These are phyloP conservation scores for Didymella pomorum DNA, from an alignment of 2,329 filamentous ascomycete genomes.

Conservation along the genomic window DNA sequence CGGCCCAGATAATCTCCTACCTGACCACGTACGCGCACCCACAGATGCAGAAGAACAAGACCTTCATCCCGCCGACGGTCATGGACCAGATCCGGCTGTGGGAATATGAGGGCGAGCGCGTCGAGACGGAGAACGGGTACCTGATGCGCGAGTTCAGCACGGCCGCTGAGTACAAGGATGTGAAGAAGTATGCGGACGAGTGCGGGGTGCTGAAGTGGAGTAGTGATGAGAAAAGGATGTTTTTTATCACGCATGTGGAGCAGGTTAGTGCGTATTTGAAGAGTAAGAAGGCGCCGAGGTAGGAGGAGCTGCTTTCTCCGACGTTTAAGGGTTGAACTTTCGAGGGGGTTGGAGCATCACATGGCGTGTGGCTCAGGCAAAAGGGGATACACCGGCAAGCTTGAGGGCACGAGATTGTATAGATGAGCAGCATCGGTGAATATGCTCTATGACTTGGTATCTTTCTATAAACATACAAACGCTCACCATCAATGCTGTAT, in stretches of 20 bases:
- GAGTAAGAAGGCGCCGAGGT: constrained; percentile 47
- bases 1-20: constrained; percentile 94
- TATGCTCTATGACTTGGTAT: constrained; percentile 11
- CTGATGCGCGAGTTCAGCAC: constrained; percentile 88
- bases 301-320: background rate
- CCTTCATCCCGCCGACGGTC: constrained; percentile 90
- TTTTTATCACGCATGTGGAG: constrained; percentile 92
- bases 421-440: background rate
- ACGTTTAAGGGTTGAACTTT: too few species aligned
- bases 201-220: constrained; percentile 91
- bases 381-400: background rate
- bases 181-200: constrained; percentile 81
- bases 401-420: background rate
- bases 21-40: constrained; percentile 92
- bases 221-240: constrained; percentile 79
- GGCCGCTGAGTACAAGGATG: constrained; percentile 72
- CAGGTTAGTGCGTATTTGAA: constrained; percentile 84
- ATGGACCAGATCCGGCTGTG: constrained; percentile 97
- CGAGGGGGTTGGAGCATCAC: background rate
- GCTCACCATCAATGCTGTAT: background rate
- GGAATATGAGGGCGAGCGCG: constrained; percentile 96
- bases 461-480: constrained; percentile 3
- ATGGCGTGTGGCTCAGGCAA: background rate
- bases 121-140: constrained; percentile 84
- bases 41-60: constrained; percentile 80